Evolutionary conservation across 306 rosid genomes (phyloP).

Genomic region (Macrotyloma uniflorum): DNA sequence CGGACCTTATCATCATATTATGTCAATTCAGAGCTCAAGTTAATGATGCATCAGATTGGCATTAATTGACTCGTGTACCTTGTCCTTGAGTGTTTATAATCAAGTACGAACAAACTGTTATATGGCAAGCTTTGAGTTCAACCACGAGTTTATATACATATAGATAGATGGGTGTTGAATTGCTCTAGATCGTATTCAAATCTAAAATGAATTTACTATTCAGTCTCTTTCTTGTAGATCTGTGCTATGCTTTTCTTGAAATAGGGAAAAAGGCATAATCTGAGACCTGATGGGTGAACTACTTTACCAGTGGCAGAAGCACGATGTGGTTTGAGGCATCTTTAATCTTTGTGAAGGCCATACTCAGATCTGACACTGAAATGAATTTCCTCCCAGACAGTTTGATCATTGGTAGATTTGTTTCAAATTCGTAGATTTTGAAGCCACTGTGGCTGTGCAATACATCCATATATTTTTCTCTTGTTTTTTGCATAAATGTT

Average conservation of each 20-base stretch:
- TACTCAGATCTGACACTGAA: not conserved
- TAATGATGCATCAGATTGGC: conserved; percentile 7
- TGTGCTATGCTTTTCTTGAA: conserved; percentile 28
- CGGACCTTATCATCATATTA: not conserved
- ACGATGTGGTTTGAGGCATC: not conserved
- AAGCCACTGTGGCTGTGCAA: not conserved
- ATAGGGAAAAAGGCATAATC: conserved; percentile 42
- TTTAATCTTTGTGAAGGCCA: conserved; percentile 5
- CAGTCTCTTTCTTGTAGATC: not conserved
- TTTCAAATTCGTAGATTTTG: conserved; percentile 8
- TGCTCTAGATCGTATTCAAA: not conserved
- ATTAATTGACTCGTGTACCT: not conserved
- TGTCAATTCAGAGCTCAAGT: conserved; percentile 17
- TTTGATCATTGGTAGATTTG: not conserved
- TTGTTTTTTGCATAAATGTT: not conserved
- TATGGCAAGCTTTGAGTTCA: not conserved
- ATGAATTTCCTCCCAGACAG: not conserved
- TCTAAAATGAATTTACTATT: not conserved
- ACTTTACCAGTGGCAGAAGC: not conserved
- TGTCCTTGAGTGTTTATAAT: not conserved
- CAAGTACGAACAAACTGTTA: not conserved
- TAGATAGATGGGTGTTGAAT: not conserved
- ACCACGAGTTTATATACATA: not conserved
- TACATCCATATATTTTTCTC: not conserved
- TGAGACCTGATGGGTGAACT: conserved; percentile 18